Base-by-base conservation (phyloP, 2,329 filamentous ascomycete genomes). In the Fusarium buharicum region DNA sequence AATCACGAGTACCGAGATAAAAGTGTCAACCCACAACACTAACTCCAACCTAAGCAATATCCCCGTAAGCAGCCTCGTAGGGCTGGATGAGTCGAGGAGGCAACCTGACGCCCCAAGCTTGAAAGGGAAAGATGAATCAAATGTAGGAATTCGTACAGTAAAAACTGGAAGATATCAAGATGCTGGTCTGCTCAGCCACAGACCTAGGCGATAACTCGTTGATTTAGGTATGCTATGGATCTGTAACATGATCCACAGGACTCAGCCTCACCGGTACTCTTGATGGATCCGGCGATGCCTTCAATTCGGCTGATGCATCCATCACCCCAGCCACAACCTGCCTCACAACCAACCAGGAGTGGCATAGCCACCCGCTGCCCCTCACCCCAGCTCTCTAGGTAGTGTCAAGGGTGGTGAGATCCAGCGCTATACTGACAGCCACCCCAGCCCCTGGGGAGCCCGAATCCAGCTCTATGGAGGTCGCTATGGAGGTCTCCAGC, bases 41-140 rank as follows among this genome's bases (percentile, higher is more conserved):
- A 20, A 11, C 17, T 22, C 20, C 20, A 22, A 22, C 20, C 20
- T 22, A 24, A 24, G 22, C 22, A 39, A 24, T 20, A 36, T 16
- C 14, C 17, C 12, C 28, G 14, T 44, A 40, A 47, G 37, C 37
- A 50, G 54, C 54, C 47, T 47, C 28, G 41, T 56, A 55, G 44
- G 58, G 58, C 47, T 66, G 40, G 47, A 47, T 53, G 39, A 24
- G 50, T 47, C 41, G 36, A 51, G 33, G 51, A 67, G 59, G 48
- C 48, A 55, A 45, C 45, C 46, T 43, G 43, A 20, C 8, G 14
- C 37, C 22, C 46, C 38, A 27, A 34, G 28, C 41, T 40, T 9
- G 11, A 44, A 66, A 39, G 20, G 45, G 56, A 28, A 16, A 46
- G 40, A 47, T 46, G n/a, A 39, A 63, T 44, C 22, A 11, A 40